These are phyloP conservation scores for Oryza brachyantha DNA, from an alignment of 176 grass and related monocot genomes.

Conservation along the genomic window DNA sequence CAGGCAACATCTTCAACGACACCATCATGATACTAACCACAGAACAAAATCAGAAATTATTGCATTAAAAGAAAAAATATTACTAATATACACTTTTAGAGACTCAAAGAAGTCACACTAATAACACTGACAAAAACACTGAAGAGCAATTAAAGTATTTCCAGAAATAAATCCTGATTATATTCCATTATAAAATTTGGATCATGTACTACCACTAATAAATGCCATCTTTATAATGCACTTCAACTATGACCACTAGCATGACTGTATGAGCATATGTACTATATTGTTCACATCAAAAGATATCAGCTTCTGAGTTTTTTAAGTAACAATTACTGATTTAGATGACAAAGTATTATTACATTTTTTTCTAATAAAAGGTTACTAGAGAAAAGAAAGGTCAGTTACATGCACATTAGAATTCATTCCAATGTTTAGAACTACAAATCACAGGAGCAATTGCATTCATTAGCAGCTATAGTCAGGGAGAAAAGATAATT, in stretches of 20 bases:
- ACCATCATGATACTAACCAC: slow-evolving; percentile 81
- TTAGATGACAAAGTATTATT: background rate
- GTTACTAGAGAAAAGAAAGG: background rate
- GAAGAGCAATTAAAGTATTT: background rate
- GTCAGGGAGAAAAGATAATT: background rate
- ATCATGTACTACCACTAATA: background rate
- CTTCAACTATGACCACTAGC: background rate
- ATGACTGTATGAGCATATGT: background rate
- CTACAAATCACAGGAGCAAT: background rate
- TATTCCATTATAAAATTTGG: background rate
- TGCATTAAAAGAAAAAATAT: slow-evolving; percentile 13
- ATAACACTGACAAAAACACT: background rate
- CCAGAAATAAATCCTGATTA: background rate
- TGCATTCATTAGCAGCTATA: background rate
- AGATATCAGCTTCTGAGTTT: background rate
- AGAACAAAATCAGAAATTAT: slow-evolving; percentile 22
- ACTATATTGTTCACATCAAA: background rate
- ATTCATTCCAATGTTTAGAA: background rate
- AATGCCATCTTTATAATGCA: background rate
- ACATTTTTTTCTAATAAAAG: background rate
- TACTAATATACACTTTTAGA: background rate
- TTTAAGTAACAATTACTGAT: background rate
- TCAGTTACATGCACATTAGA: background rate
- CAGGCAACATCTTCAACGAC: slow-evolving; percentile 99
- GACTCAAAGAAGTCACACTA: background rate